Percentiles rank a stretch among this genome's conserved stretches.
Evolutionary conservation across 2,329 filamentous ascomycete species (phyloP).

Genomic region (Trichocomaceae sp.): DNA sequence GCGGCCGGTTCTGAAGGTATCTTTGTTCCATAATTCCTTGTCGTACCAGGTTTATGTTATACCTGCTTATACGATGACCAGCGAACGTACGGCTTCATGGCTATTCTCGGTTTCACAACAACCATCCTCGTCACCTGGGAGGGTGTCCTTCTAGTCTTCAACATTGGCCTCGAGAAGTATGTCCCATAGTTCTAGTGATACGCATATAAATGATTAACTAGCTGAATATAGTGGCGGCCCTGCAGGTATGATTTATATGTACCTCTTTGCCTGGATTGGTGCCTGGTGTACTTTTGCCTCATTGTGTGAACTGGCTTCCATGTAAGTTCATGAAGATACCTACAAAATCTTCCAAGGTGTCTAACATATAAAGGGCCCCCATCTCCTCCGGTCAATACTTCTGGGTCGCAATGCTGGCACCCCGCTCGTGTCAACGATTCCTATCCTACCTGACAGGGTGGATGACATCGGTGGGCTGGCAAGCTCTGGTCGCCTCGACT

Average conservation of each 20-base stretch:
- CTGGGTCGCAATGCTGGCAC: constrained; percentile 7
- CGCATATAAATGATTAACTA: too few species aligned
- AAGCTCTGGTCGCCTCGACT: constrained; percentile 21
- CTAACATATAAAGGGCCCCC: constrained; percentile 1
- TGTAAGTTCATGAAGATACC: too few species aligned
- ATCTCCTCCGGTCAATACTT: constrained; percentile 5
- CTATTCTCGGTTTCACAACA: constrained; percentile 3
- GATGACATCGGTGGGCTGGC: constrained; percentile 23
- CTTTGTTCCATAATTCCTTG: not conserved
- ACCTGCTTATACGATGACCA: not conserved
- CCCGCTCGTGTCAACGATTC: not conserved
- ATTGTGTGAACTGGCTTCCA: constrained; percentile 6
- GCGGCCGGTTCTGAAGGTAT: constrained; percentile 2
- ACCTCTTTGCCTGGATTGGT: constrained; percentile 5
- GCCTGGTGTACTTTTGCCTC: not conserved
- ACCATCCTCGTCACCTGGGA: constrained; percentile 9
- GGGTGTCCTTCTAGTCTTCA: too few species aligned
- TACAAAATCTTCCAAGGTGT: not conserved
- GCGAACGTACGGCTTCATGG: constrained; percentile 7
- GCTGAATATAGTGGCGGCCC: too few species aligned
- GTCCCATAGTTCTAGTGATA: too few species aligned
- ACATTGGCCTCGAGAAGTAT: too few species aligned
- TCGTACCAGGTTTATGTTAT: not conserved
- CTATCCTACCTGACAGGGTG: constrained; percentile 7
- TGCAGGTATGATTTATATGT: constrained; percentile 3